Base-by-base conservation (phyloP, 352 stramenopile genomes). In the Blastocystis sp. region DNA sequence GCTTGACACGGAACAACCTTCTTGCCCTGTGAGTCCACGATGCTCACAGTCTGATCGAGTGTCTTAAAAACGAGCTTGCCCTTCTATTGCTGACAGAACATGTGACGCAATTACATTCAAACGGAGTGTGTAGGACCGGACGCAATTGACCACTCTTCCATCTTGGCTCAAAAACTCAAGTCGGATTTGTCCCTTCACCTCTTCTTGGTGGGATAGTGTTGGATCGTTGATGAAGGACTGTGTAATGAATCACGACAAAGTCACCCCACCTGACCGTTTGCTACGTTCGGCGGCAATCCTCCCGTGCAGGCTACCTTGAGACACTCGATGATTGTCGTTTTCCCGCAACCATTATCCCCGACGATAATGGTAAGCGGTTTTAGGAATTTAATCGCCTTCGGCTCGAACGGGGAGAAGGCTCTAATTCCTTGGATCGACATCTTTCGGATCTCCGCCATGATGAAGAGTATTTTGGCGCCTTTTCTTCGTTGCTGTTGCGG, bases 241-340 rank as follows among this genome's bases (percentile, higher is more conserved):
- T 96, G 96, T 99, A 97, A 91, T 99, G 96, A 37, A 99, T 93
- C 91, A 99, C 98, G 80, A 93, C 26, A 69, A 67, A 10, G 39
- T 12, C 29, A 69, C 9, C 50, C 3, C 50, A 77, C 95, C 90
- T 97, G 97, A 55, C 93, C 97, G 91, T 90, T 94, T 55, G 92
- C 92, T 12, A 93, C 91, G 21, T 89, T 80, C 16, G 90, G 97
- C 3, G 98, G 97, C 0, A 99, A 90, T 12, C 93, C 92, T 26
- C 97, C 98, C 3, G 97, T 99, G 69, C 95, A 96, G 37, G 95
- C 94, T 67, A 98, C 96, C 92, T 99, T 99, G 45, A 99, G 94
- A 91, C 96, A 98, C 93, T 99, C 98, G 92, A 99, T 99, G 77
- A 99, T 98, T 21, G 98, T 99, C 29, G 98, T 99, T 94, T 99